A percentile compares a stretch with the other conserved stretches of the same genome.
phyloP scores from a whole-genome alignment of 83 land plant genomes.

The Thuja plicata region DNA sequence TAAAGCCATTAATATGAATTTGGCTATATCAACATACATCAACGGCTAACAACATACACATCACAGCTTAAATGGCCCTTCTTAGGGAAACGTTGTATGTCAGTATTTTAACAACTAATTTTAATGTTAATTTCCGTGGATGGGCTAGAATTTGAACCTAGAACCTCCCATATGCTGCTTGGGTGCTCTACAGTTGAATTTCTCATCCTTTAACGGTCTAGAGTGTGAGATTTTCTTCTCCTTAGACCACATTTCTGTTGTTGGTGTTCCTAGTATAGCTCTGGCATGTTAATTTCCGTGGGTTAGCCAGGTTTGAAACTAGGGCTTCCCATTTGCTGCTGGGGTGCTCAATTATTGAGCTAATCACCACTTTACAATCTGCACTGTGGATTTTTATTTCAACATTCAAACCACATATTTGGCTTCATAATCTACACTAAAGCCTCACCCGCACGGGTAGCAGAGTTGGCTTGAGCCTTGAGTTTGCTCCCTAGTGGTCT shows the following conservation, averaged over 20 bases:
- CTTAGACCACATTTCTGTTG: neutral
- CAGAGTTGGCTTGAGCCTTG: too few species aligned
- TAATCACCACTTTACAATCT: neutral
- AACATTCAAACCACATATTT: neutral
- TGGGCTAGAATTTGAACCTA: neutral
- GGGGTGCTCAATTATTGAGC: neutral
- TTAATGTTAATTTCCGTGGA: neutral
- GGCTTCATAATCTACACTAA: neutral
- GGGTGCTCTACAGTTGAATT: neutral
- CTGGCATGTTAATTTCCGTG: neutral
- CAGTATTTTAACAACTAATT: neutral
- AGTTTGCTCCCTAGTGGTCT: too few species aligned
- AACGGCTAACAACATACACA: neutral
- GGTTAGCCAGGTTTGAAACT: neutral
- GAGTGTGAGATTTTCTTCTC: neutral
- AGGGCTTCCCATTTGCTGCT: neutral
- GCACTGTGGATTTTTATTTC: neutral
- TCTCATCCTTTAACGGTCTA: neutral
- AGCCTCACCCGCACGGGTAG: too few species aligned
- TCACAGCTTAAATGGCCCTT: neutral
- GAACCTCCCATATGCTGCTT: neutral
- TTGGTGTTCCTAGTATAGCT: neutral
- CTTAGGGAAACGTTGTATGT: neutral
- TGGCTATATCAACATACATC: neutral
- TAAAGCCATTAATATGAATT: neutral